A percentile compares a stretch with the other conserved stretches of the same genome.
phyloP scores from a whole-genome alignment of 2,329 filamentous ascomycete genomes.

The Colletotrichum filicis region DNA sequence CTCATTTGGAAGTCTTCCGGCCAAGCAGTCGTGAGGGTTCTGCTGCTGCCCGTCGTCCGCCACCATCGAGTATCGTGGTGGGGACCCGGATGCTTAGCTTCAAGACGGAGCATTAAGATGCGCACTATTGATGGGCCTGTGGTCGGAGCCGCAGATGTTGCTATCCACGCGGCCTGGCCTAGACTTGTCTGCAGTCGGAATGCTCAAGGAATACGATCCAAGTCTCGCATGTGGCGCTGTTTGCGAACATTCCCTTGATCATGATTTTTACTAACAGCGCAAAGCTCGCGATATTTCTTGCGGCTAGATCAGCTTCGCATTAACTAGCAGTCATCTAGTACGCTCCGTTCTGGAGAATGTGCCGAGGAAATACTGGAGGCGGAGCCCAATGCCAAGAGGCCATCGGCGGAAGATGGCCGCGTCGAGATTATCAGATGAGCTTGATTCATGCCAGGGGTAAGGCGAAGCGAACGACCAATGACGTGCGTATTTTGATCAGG shows the following conservation, averaged over 20 bases:
- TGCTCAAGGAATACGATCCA: not conserved
- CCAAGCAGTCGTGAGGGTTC: not conserved
- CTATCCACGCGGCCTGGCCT: not conserved
- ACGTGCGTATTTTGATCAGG: not conserved
- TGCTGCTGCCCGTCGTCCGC: slow-evolving; percentile 3
- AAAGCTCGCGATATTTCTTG: not conserved
- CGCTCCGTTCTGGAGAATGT: not conserved
- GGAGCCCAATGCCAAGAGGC: slow-evolving; percentile 11
- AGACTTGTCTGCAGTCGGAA: not conserved
- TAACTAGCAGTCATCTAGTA: not conserved
- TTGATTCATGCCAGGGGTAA: slow-evolving; percentile 10
- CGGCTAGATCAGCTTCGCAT: not conserved
- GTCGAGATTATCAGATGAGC: slow-evolving; percentile 24
- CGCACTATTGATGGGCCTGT: not conserved
- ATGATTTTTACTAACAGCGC: not conserved
- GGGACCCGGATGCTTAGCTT: slow-evolving; percentile 15
- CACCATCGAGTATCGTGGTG: not conserved
- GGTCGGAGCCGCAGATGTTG: not conserved
- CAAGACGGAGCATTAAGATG: not conserved
- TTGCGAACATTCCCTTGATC: not conserved
- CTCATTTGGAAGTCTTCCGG: not conserved
- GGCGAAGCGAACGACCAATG: slow-evolving; percentile 5
- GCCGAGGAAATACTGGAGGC: slow-evolving; percentile 6
- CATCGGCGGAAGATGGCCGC: not conserved
- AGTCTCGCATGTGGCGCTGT: not conserved